phyloP scores from a whole-genome alignment of 2,329 filamentous ascomycete species.

The Pseudogymnoascus destructans region DNA sequence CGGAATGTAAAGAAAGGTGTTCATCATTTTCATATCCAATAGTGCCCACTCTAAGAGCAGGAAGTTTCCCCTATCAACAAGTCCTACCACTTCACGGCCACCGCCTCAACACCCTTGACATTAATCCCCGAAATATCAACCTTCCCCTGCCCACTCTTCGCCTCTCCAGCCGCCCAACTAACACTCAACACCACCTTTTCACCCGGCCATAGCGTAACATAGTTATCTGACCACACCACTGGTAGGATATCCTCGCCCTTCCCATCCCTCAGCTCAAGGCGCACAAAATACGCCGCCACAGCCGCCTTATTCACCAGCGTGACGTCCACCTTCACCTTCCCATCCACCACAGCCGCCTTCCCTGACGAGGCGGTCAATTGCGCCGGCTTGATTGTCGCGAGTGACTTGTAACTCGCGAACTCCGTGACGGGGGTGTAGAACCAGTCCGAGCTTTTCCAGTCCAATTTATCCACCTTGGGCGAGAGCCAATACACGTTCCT shows the following conservation, averaged over 20 bases:
- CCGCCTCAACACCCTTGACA: background rate
- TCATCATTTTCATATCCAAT: background rate
- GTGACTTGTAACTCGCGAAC: constrained; percentile 36
- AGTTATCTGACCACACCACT: constrained; percentile 48
- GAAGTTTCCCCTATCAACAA: background rate
- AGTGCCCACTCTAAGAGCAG: background rate
- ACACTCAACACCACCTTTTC: constrained; percentile 36
- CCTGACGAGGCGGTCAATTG: constrained; percentile 25
- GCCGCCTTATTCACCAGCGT: constrained; percentile 38
- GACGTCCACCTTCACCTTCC: constrained; percentile 24
- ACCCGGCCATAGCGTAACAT: constrained; percentile 45
- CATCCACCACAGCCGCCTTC: constrained; percentile 1
- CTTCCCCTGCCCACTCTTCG: background rate
- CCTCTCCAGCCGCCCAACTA: constrained; percentile 13
- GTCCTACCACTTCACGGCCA: background rate
- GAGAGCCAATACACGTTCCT: constrained; percentile 50
- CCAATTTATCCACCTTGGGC: constrained; percentile 33
- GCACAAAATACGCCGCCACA: constrained; percentile 45
- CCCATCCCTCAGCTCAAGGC: constrained; percentile 36
- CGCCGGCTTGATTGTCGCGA: constrained; percentile 31
- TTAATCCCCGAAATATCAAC: constrained; percentile 9
- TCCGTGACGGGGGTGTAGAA: constrained; percentile 42
- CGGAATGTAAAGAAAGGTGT: background rate
- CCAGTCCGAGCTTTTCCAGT: constrained; percentile 46
- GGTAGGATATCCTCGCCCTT: constrained; percentile 35